phyloP scores from a whole-genome alignment of 1,284 basidiomycete species.

The Moniliella sp. region DNA sequence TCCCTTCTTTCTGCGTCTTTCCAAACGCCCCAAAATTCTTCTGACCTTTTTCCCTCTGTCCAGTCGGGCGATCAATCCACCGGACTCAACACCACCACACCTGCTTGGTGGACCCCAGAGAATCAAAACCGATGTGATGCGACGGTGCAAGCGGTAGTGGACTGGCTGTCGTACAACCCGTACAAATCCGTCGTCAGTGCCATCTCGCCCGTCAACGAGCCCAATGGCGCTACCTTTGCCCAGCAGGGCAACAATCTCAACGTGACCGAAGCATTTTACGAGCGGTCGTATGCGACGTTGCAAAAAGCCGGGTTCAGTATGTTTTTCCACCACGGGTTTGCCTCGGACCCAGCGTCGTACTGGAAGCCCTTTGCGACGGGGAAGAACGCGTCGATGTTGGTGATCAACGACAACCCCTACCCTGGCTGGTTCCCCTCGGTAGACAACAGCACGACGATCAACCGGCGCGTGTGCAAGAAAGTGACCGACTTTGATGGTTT shows the following conservation, averaged over 20 bases:
- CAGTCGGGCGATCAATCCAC: conserved; percentile 33
- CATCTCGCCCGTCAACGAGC: conserved; percentile 26
- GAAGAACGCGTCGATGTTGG: conserved; percentile 19
- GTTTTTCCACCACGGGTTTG: conserved; percentile 27
- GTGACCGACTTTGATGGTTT: conserved; percentile 5
- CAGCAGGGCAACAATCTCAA: conserved; percentile 1
- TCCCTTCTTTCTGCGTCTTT: no score
- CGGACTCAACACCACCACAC: conserved; percentile 18
- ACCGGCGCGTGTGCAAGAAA: conserved; percentile 12
- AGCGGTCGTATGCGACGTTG: conserved; percentile 9
- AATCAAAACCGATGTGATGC: conserved; percentile 16
- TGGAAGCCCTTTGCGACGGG: conserved; percentile 12
- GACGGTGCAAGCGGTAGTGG: conserved; percentile 11
- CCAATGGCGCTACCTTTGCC: conserved; percentile 7
- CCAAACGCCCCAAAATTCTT: no score
- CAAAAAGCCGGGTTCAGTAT: conserved; percentile 12
- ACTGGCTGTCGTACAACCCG: conserved; percentile 11
- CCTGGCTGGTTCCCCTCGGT: conserved; percentile 6
- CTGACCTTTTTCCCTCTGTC: conserved; percentile 36
- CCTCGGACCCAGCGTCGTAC: no score
- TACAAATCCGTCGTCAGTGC: conserved; percentile 21
- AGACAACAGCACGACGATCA: conserved; percentile 4
- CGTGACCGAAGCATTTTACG: conserved; percentile 11
- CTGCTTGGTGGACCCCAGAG: conserved; percentile 11
- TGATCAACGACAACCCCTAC: conserved; percentile 27